Base-by-base conservation (phyloP, 1,284 basidiomycete species). In the Cystobasidium pallidum region DNA sequence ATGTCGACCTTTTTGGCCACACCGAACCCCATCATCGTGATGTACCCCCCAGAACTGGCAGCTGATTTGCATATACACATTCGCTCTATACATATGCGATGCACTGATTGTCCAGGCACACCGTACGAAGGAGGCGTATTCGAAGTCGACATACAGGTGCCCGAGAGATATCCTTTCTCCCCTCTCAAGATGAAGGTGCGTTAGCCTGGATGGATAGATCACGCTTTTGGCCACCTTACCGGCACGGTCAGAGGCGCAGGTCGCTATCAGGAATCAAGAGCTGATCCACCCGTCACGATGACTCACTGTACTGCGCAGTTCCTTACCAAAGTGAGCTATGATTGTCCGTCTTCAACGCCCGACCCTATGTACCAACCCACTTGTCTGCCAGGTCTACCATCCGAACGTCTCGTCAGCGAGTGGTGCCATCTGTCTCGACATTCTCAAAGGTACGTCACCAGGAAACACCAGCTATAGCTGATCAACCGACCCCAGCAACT, bases 131-230 rank as follows among this genome's bases (percentile, higher is more conserved):
- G 94, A 41, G 96, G 96, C 21, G 86, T 86, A 52, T 99, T 94
- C 80, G 89, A 96, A 82, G 75, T 75, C 30, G 70, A 72, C 43
- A 73, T 75, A 26, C 65, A 71, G 30, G 66, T 75, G 19, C 74
- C 74, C 36, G 54, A 55, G 19, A 34, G 65, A 24, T 75, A 75
- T 57, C 63, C 64, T 6, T 98, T 98, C 81, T 91, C 94, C 81
- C 94, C 95, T 0, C 90, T 96, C 75, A 97, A 98, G 85, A 98
- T 99, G 94, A 94, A 94, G 81, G 96, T 96, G 81, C 88, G 62
- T 32, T 24, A 26, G 52, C 21, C 26, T 10, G 49, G n/a, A n/a
- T n/a, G n/a, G n/a, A n/a, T 24, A 28, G 21, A 51, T 28, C 24
- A 51, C 49, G n/a, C n/a, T 51, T 51, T 6, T 26, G 26, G 49